Conservation (phyloP, 805 yeast species). For the Candida awuae region DNA sequence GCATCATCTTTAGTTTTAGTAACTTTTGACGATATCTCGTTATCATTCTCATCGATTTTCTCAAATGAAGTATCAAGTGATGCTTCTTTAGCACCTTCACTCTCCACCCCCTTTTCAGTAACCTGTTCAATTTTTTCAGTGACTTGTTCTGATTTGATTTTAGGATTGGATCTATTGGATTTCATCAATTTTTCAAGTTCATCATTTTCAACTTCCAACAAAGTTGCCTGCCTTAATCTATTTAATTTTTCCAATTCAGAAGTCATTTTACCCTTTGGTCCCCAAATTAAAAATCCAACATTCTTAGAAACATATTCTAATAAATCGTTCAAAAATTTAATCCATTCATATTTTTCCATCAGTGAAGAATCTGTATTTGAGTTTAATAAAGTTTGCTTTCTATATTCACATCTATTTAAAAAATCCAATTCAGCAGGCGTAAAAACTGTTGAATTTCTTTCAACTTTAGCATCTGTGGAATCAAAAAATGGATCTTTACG, state of each 20-base stretch:
- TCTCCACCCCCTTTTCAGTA: no score
- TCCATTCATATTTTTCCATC: slow-evolving; percentile 77
- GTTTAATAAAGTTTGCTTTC: slow-evolving; percentile 54
- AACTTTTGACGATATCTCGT: no score
- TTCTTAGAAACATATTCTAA: slow-evolving; percentile 72
- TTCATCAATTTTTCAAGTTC: slow-evolving; percentile 4
- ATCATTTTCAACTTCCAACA: slow-evolving; percentile 9
- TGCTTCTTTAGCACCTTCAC: no score
- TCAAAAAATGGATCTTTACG: slow-evolving; percentile 30
- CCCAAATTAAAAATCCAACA: slow-evolving; percentile 67
- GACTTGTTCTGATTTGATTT: background rate
- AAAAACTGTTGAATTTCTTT: slow-evolving; percentile 31
- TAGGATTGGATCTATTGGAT: background rate
- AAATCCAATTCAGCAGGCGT: slow-evolving; percentile 80
- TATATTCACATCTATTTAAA: slow-evolving; percentile 58
- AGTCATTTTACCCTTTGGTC: slow-evolving; percentile 33
- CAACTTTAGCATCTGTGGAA: slow-evolving; percentile 14
- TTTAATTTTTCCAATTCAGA: slow-evolving; percentile 17
- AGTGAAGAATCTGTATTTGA: slow-evolving; percentile 43
- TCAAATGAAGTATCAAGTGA: no score
- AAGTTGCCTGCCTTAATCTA: background rate
- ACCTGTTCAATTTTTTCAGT: no score
- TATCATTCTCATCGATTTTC: no score
- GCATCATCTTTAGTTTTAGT: no score
- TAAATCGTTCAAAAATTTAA: slow-evolving; percentile 68